Evolutionary conservation across 106 monocot species (phyloP).

Genomic region (Apostasia ramifera): DNA sequence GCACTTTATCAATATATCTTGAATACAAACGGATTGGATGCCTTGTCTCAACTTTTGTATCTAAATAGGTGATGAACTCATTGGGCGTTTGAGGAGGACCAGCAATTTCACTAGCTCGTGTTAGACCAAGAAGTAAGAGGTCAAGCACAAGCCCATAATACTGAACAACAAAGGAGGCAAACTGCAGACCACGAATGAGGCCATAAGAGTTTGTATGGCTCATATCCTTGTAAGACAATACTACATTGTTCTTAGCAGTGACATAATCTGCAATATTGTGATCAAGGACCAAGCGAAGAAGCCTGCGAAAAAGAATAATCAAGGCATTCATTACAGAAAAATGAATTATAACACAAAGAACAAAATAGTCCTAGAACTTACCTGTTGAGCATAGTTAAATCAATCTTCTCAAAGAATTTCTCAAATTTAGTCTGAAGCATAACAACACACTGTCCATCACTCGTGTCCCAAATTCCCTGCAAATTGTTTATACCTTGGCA

Average conservation of each 20-base stretch:
- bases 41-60: slow-evolving; percentile 87
- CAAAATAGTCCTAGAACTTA: slow-evolving; percentile 11
- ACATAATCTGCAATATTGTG: slow-evolving; percentile 99
- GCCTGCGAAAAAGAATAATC: slow-evolving; percentile 38
- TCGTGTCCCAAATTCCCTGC: slow-evolving; percentile 92
- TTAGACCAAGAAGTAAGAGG: slow-evolving; percentile 95
- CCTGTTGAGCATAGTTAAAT: slow-evolving; percentile 97
- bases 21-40: slow-evolving; percentile 98
- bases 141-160: slow-evolving; percentile 98
- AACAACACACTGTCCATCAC: slow-evolving; percentile 99
- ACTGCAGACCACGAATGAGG: slow-evolving; percentile 95
- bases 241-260: slow-evolving; percentile 98
- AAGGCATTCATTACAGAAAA: neutral
- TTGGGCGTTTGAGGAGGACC: slow-evolving; percentile 97
- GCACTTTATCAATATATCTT: slow-evolving; percentile 93
- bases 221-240: slow-evolving; percentile 99
- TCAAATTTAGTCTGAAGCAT: slow-evolving; percentile 99
- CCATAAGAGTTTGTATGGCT: slow-evolving; percentile 99
- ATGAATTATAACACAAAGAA: neutral
- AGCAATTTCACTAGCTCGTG: slow-evolving; percentile 97
- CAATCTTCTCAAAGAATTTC: slow-evolving; percentile 99
- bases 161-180: slow-evolving; percentile 99
- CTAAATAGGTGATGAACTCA: slow-evolving; percentile 93
- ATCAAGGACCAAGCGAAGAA: slow-evolving; percentile 89
- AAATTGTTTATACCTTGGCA: slow-evolving; percentile 99